Percentiles rank a stretch among this genome's conserved stretches.
Conservation (phyloP, 2,329 filamentous ascomycete genomes). For the Ceratocystiopsis sp. region DNA sequence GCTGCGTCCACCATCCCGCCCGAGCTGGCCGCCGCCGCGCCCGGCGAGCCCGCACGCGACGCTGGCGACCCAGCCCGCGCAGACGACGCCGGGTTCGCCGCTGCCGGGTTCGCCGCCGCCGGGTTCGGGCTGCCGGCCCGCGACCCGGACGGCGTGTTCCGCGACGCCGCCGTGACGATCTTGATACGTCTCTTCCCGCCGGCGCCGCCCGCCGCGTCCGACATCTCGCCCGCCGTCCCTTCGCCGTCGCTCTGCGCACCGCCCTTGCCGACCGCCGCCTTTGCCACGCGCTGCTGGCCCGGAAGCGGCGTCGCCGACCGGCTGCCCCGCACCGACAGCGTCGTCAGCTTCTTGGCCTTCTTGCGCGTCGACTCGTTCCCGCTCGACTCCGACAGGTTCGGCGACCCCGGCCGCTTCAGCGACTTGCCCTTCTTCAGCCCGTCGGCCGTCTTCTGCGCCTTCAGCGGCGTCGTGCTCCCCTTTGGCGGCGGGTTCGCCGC, state of each 20-base stretch:
- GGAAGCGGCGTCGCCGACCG: constrained; percentile 39
- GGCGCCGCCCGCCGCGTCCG: constrained; percentile 26
- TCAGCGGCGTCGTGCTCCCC: constrained; percentile 41
- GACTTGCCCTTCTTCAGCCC: constrained; percentile 39
- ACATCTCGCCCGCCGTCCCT: constrained; percentile 51
- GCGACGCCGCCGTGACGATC: constrained; percentile 27
- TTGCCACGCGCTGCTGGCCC: constrained; percentile 21
- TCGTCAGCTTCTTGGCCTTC: constrained; percentile 48
- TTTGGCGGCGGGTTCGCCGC: constrained; percentile 38
- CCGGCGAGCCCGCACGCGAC: constrained; percentile 18
- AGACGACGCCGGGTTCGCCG: constrained; percentile 10
- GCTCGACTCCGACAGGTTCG: constrained; percentile 76
- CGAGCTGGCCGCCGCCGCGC: neutral
- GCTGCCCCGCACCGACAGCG: constrained; percentile 30
- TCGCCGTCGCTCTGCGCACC: constrained; percentile 58
- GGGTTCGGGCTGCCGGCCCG: constrained; percentile 44
- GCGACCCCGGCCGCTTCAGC: constrained; percentile 73
- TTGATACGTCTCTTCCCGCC: constrained; percentile 36
- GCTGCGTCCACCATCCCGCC: constrained; percentile 25
- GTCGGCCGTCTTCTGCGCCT: constrained; percentile 28
- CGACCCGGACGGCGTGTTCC: constrained; percentile 39
- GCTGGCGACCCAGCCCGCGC: constrained; percentile 6
- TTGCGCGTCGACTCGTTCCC: constrained; percentile 79
- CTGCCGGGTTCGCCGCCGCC: constrained; percentile 16
- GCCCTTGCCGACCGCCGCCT: constrained; percentile 24